These are phyloP conservation scores for Mucor mucedo DNA, from an alignment of 371 early-diverging fungal genomes.

Conservation along the genomic window DNA sequence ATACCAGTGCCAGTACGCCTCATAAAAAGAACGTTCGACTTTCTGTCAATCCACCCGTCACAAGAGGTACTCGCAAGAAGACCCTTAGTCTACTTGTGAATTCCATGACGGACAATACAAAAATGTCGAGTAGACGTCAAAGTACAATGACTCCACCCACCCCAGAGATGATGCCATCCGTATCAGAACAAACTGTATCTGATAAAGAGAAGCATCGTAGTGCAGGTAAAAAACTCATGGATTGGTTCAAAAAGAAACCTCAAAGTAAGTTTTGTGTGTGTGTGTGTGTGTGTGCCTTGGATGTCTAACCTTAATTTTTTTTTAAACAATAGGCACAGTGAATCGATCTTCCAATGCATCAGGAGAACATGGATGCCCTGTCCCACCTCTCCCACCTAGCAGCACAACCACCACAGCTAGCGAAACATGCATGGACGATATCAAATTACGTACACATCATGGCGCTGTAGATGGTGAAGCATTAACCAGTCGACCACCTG, in stretches of 20 bases:
- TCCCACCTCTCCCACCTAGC: neutral
- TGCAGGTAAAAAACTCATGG: conserved; percentile 72
- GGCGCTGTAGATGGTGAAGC: conserved; percentile 83
- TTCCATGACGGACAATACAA: conserved; percentile 40
- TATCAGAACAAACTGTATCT: conserved; percentile 38
- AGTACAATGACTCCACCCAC: neutral
- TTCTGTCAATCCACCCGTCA: conserved; percentile 24
- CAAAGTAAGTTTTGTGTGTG: conserved; percentile 43
- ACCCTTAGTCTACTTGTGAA: conserved; percentile 60
- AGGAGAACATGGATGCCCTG: conserved; percentile 6
- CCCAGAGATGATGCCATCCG: conserved; percentile 31
- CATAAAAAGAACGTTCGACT: conserved; percentile 14
- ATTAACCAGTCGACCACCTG: conserved; percentile 74
- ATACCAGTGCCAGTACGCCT: conserved; percentile 30
- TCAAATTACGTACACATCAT: conserved; percentile 75
- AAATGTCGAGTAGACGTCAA: conserved; percentile 26
- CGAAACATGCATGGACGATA: conserved; percentile 20
- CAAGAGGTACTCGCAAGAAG: conserved; percentile 60
- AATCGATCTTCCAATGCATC: conserved; percentile 17
- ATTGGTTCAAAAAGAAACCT: conserved; percentile 74
- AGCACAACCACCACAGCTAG: no score
- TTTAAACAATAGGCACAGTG: conserved; percentile 14
- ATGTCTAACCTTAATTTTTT: neutral
- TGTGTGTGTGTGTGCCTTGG: neutral
- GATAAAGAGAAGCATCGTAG: conserved; percentile 49